These are phyloP conservation scores for Fusarium musae DNA, from an alignment of 2,329 filamentous ascomycete genomes.

Conservation along the genomic window DNA sequence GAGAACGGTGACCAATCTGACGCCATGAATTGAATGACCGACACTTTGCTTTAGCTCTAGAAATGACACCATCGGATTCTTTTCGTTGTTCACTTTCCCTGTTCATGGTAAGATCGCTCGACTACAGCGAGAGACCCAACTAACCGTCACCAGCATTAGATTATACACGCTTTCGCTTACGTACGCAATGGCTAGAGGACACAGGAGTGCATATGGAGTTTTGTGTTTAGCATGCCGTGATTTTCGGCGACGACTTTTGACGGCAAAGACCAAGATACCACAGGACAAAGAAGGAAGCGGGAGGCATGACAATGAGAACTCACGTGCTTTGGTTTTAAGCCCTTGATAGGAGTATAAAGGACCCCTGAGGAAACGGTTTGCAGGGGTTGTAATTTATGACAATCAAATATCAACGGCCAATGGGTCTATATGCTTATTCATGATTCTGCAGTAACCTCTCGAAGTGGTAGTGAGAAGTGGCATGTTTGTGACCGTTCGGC, in stretches of 20 bases:
- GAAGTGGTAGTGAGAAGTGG: neutral
- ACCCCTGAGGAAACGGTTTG: neutral
- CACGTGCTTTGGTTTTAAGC: constrained; percentile 31
- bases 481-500: neutral
- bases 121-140: neutral
- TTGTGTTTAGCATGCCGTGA: constrained; percentile 28
- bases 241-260: constrained; percentile 37
- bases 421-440: neutral
- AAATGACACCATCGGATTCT: constrained; percentile 23
- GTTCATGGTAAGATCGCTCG: constrained; percentile 29
- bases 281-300: constrained; percentile 23
- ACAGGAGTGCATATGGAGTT: constrained; percentile 34
- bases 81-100: constrained; percentile 26
- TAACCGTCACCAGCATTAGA: constrained; percentile 30
- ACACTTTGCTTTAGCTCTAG: constrained; percentile 23
- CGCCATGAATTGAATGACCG: constrained; percentile 37
- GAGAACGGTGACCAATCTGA: constrained; percentile 33
- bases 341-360: constrained; percentile 23
- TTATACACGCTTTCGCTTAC: constrained; percentile 16
- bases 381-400: constrained; percentile 16
- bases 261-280: constrained; percentile 40
- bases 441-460: neutral
- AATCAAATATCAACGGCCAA: neutral
- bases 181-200: constrained; percentile 32
- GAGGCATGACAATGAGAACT: constrained; percentile 28